Evolutionary conservation across 768 basidiomycete genomes (phyloP).

Genomic region (Collybia sordida): DNA sequence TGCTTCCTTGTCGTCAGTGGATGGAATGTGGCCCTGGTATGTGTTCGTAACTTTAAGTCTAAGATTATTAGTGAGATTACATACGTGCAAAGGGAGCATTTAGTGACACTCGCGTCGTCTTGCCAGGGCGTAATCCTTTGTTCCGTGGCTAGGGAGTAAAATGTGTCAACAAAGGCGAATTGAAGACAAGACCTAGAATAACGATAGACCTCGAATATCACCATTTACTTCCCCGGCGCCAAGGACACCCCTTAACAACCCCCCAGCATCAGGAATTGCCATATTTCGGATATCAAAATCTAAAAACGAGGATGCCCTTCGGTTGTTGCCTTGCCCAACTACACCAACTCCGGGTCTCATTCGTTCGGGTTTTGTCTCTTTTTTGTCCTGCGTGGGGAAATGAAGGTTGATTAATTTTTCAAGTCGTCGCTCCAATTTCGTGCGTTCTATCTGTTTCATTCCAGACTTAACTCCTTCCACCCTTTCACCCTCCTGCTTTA

Average conservation of each 20-base stretch:
- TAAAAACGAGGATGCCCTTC: slow-evolving; percentile 70
- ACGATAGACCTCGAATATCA: slow-evolving; percentile 58
- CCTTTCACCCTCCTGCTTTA: slow-evolving; percentile 37
- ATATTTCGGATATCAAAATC: slow-evolving; percentile 68
- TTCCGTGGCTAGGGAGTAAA: slow-evolving; percentile 59
- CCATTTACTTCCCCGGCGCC: slow-evolving; percentile 48
- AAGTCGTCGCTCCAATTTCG: slow-evolving; percentile 80
- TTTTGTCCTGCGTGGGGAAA: slow-evolving; percentile 42
- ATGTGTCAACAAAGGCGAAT: slow-evolving; percentile 5
- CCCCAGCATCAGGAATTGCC: slow-evolving; percentile 52
- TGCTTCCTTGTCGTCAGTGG: slow-evolving; percentile 92
- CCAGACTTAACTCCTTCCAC: slow-evolving; percentile 20
- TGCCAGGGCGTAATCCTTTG: slow-evolving; percentile 96
- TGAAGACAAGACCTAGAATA: slow-evolving; percentile 11
- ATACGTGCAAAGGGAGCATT: slow-evolving; percentile 86
- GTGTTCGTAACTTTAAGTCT: not conserved
- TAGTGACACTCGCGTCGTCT: slow-evolving; percentile 70
- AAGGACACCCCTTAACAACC: slow-evolving; percentile 67
- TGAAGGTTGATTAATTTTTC: slow-evolving; percentile 84
- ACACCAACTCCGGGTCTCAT: slow-evolving; percentile 14
- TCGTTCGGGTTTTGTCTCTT: slow-evolving; percentile 10
- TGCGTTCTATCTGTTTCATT: slow-evolving; percentile 69
- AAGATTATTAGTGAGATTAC: slow-evolving; percentile 16
- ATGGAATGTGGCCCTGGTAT: slow-evolving; percentile 69
- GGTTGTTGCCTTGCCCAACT: slow-evolving; percentile 20